phyloP scores from a whole-genome alignment of 805 yeast genomes.

The Nakazawaea sp. region DNA sequence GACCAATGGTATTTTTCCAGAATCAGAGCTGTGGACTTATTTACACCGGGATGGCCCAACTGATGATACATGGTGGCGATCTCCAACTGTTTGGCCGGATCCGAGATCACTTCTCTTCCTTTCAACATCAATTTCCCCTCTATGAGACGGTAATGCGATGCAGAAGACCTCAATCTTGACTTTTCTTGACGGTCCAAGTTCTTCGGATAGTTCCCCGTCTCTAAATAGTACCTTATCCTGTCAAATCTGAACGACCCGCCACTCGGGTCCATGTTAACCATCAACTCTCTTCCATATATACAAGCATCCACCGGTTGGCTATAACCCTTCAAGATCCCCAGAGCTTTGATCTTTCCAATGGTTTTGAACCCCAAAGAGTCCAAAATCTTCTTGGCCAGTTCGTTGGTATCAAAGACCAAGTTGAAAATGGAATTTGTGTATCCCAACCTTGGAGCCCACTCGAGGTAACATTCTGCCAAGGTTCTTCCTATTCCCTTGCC shows the following conservation, averaged over 20 bases:
- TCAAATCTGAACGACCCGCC: constrained; percentile 61
- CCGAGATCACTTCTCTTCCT: constrained; percentile 79
- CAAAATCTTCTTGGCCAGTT: constrained; percentile 72
- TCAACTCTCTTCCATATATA: constrained; percentile 76
- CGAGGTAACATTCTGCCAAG: constrained; percentile 72
- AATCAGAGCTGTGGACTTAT: constrained; percentile 72
- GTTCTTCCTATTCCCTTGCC: constrained; percentile 89
- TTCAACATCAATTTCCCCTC: constrained; percentile 71
- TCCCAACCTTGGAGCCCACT: constrained; percentile 89
- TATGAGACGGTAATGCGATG: constrained; percentile 67
- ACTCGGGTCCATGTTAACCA: constrained; percentile 44
- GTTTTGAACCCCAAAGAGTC: constrained; percentile 71
- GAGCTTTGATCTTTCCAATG: constrained; percentile 77
- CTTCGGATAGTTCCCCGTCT: constrained; percentile 83
- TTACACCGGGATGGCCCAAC: constrained; percentile 77
- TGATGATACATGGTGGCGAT: constrained; percentile 68
- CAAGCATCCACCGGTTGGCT: constrained; percentile 83
- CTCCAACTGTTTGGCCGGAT: constrained; percentile 65
- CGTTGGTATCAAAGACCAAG: constrained; percentile 82
- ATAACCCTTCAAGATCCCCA: constrained; percentile 81
- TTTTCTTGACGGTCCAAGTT: constrained; percentile 78
- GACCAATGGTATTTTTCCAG: constrained; percentile 88
- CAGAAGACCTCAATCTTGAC: constrained; percentile 74
- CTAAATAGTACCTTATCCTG: constrained; percentile 67
- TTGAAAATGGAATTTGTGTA: constrained; percentile 81